These are phyloP conservation scores for Arachis stenosperma DNA, from an alignment of 306 rosid genomes.

Conservation along the genomic window DNA sequence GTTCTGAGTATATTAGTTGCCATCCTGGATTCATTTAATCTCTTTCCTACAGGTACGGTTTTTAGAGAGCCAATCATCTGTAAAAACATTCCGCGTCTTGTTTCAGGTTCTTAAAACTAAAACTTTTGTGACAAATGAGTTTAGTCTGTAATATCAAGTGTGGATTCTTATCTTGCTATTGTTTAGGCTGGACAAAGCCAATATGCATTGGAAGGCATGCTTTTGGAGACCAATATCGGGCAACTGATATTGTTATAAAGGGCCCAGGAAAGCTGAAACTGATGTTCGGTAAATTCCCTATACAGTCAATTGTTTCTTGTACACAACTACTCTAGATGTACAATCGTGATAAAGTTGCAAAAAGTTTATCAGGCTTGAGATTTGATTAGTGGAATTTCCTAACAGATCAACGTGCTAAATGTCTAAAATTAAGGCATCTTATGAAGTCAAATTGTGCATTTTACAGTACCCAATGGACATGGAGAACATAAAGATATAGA, in stretches of 20 bases:
- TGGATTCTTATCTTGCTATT: slow-evolving; percentile 23
- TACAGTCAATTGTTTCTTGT: slow-evolving; percentile 30
- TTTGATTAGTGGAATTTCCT: slow-evolving; percentile 6
- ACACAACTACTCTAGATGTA: slow-evolving; percentile 19
- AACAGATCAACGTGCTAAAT: slow-evolving; percentile 8
- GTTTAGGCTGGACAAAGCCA: slow-evolving; percentile 90
- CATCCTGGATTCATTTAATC: slow-evolving; percentile 9
- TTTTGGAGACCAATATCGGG: slow-evolving; percentile 94
- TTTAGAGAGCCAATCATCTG: slow-evolving; percentile 97
- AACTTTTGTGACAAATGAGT: slow-evolving; percentile 21
- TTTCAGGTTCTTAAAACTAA: slow-evolving; percentile 66
- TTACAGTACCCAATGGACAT: slow-evolving; percentile 69
- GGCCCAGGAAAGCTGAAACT: slow-evolving; percentile 89
- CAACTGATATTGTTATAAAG: slow-evolving; percentile 82
- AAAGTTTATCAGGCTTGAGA: background rate
- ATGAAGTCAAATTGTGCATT: slow-evolving; percentile 18
- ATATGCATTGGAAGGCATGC: slow-evolving; percentile 99
- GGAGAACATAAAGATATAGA: slow-evolving; percentile 74
- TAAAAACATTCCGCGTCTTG: slow-evolving; percentile 88
- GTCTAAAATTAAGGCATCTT: slow-evolving; percentile 33
- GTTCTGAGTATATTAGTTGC: slow-evolving; percentile 20
- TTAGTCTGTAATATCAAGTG: slow-evolving; percentile 21
- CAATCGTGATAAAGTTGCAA: slow-evolving; percentile 32
- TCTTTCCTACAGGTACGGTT: slow-evolving; percentile 73
- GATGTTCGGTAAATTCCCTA: slow-evolving; percentile 73